Percentiles rank a stretch among this genome's conserved stretches.
phyloP scores from a whole-genome alignment of 2,329 filamentous ascomycete genomes.

The Atkinsonella hypoxylon region DNA sequence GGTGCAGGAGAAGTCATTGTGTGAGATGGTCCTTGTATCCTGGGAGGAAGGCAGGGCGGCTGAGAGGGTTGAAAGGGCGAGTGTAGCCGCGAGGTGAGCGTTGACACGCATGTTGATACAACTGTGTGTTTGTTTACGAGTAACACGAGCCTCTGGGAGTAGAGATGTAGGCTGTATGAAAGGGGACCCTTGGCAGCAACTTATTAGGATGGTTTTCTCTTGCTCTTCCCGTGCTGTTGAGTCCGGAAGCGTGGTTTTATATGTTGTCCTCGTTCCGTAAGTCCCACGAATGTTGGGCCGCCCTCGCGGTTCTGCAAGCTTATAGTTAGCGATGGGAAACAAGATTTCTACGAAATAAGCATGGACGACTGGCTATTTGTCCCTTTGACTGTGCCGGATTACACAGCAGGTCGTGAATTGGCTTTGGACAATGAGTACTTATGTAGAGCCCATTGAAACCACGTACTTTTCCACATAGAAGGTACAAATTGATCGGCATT shows the following conservation, averaged over 20 bases:
- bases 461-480: no score
- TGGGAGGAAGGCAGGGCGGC: neutral
- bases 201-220: neutral
- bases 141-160: no score
- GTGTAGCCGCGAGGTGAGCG: neutral
- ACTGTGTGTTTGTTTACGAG: no score
- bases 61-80: neutral
- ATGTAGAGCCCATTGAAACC: no score
- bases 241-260: neutral
- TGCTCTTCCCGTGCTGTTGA: neutral
- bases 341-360: no score
- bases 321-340: neutral
- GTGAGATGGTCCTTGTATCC: neutral
- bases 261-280: neutral
- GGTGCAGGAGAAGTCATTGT: constrained; percentile 11
- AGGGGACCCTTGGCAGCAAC: neutral
- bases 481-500: no score
- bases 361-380: neutral
- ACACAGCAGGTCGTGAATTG: no score
- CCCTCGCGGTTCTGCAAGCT: no score
- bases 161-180: neutral
- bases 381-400: no score
- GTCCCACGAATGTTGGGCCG: neutral
- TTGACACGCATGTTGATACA: neutral
- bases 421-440: no score